Evolutionary conservation across 768 basidiomycete species (phyloP).

Genomic region (Russula vinacea): DNA sequence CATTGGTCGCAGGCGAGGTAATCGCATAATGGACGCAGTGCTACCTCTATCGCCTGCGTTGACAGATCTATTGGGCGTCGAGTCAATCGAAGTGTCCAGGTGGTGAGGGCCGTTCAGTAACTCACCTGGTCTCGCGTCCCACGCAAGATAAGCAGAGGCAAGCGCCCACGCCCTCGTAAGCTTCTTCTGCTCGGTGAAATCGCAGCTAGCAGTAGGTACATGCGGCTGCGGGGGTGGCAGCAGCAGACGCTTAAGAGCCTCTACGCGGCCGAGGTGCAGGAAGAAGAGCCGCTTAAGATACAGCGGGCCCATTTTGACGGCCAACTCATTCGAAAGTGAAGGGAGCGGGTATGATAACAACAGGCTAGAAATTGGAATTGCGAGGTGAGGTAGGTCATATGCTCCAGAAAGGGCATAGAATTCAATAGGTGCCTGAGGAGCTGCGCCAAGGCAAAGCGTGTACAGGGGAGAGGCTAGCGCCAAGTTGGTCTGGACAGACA

Average conservation of each 20-base stretch:
- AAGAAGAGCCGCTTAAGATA: constrained; percentile 83
- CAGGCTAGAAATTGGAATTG: constrained; percentile 70
- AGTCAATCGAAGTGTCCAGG: background rate
- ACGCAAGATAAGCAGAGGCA: constrained; percentile 77
- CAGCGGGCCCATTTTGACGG: constrained; percentile 63
- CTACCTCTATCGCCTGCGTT: constrained; percentile 65
- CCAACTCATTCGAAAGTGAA: constrained; percentile 66
- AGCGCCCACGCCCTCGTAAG: constrained; percentile 78
- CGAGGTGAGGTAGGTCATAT: constrained; percentile 67
- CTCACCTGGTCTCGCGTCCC: constrained; percentile 78
- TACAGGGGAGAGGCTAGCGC: constrained; percentile 55
- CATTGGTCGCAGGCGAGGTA: constrained; percentile 71
- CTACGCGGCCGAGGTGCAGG: constrained; percentile 76
- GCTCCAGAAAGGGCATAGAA: constrained; percentile 69
- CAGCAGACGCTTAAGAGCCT: constrained; percentile 76
- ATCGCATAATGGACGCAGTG: constrained; percentile 64
- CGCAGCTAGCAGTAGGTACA: constrained; percentile 63
- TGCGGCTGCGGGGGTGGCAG: constrained; percentile 74
- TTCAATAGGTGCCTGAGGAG: constrained; percentile 65
- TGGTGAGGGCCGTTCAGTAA: constrained; percentile 1
- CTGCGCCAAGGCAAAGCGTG: constrained; percentile 59
- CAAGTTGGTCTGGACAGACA: constrained; percentile 48
- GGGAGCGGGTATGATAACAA: constrained; percentile 69
- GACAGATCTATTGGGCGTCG: constrained; percentile 56
- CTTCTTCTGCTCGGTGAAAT: constrained; percentile 74